Conservation (phyloP, 2,329 filamentous ascomycete genomes). For the Allantophomopsis lycopodina region DNA sequence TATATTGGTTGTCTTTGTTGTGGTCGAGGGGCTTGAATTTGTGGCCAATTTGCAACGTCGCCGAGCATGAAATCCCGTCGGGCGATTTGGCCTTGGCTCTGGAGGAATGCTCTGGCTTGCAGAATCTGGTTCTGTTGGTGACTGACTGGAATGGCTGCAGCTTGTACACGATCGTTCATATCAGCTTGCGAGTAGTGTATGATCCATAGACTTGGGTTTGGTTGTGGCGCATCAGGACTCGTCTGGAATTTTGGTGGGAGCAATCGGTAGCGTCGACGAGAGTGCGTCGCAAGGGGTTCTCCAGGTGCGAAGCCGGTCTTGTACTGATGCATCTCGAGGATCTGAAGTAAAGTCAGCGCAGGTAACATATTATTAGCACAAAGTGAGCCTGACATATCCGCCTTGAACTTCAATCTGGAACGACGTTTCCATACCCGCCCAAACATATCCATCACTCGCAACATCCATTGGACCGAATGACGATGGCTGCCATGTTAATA, state of each 20-base stretch:
- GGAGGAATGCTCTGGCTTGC: slow-evolving; percentile 48
- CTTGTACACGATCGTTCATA: slow-evolving; percentile 57
- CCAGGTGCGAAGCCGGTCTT: slow-evolving; percentile 67
- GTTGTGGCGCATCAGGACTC: slow-evolving; percentile 36
- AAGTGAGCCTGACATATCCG: slow-evolving; percentile 42
- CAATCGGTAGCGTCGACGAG: slow-evolving; percentile 76
- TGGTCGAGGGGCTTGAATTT: slow-evolving; percentile 54
- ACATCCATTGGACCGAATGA: slow-evolving; percentile 59
- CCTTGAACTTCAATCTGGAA: slow-evolving; percentile 60
- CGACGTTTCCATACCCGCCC: slow-evolving; percentile 68
- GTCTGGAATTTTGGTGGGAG: slow-evolving; percentile 56
- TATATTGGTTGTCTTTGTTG: slow-evolving; percentile 16
- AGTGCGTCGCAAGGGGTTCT: slow-evolving; percentile 63
- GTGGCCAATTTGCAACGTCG: slow-evolving; percentile 82
- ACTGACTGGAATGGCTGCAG: slow-evolving; percentile 49
- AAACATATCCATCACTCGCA: slow-evolving; percentile 85
- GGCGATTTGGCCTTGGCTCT: slow-evolving; percentile 65
- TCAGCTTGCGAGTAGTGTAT: slow-evolving; percentile 79
- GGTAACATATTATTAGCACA: not conserved
- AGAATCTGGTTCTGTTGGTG: slow-evolving; percentile 46
- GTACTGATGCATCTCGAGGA: slow-evolving; percentile 78
- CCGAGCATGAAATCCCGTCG: slow-evolving; percentile 92
- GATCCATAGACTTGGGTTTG: slow-evolving; percentile 78
- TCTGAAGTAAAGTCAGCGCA: slow-evolving; percentile 31
- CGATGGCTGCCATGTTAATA: slow-evolving; percentile 80